Evolutionary conservation across 2,329 filamentous ascomycete species (phyloP), one percentile per base, ranked within the genome.

Genomic region (Colletotrichum cordylinicola): DNA sequence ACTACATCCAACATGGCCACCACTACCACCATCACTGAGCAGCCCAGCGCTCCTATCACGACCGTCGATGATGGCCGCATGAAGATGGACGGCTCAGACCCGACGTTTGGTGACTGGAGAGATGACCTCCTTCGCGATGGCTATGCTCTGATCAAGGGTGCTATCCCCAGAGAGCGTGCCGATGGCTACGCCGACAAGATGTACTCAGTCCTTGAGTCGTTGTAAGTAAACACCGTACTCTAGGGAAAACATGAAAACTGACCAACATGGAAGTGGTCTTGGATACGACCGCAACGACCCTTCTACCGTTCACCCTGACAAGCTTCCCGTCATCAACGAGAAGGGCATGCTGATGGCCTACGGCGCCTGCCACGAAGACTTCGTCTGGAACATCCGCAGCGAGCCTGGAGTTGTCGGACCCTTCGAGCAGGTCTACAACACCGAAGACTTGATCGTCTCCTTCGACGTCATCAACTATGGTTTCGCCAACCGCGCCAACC

Each of bases 291-390:
- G 79, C 29, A 75, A 82, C 67, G 81, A 85, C 74, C 81, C 83
- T 3, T 80, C 81, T 2, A 86, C 85, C 2, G 85, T 84, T 79
- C 82, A 79, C 37, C 78, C 80, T 37, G 81, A 83, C 8, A 82
- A 86, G 74, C 82, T 87, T 2, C 85, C 86, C 2, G 80, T 83
- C 4, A 85, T 88, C 78, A 87, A 84, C 78, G 86, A 88, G 77
- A 89, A 88, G 80, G 87, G 88, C 43, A 89, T 89, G 83, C 86
- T 86, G 77, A 80, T 86, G 31, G 80, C 83, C 37, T 90, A 90
- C 67, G 87, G 83, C 0, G 84, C 87, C 4, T 80, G 84, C 2
- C 88, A 90, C 76, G 88, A 89, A 75, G 82, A 86, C 75, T 90
- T 89, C 77, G 85, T 86, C 5, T 89, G 88, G 88, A 83, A 82